Base-by-base conservation (phyloP, 2,329 filamentous ascomycete species). In the Fusarium armeniacum region DNA sequence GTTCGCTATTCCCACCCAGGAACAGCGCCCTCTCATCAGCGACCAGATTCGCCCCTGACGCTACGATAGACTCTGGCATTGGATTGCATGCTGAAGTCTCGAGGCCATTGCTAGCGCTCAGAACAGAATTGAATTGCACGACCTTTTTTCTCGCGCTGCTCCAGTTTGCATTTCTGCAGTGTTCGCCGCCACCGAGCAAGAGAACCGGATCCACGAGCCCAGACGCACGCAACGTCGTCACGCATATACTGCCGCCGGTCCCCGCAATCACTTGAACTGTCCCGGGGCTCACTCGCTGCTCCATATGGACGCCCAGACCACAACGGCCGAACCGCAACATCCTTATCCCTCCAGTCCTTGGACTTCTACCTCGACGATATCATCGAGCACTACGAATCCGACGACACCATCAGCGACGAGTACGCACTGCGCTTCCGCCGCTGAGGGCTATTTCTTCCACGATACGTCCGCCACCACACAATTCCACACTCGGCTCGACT, bases 401-500 rank as follows among this genome's bases (percentile, higher is more conserved):
- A 72, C 69, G 43, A 69, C 74, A 52, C 61, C 75, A 58, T 69
- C 75, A 50, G 70, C 71, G 63, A 71, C 75, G 67, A 73, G 62
- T 68, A 71, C 67, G 61, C 67, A 73, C 33, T 68, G 71, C 54
- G 69, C 76, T 65, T 70, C 71, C 65, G 71, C 74, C 61, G 58
- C 70, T 56, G 78, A 80, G 69, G 76, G 74, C 64, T 74, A 76
- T 57, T 75, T 79, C 70, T 64, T 72, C 46, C 69, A 73, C 61
- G 71, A 79, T 64, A 68, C 74, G 68, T 70, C 73, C 65, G 65
- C 73, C 60, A 58, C 73, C 60, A 58, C 77, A 44, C 78, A 78
- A 46, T 77, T 79, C 58, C 78, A 83, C 52, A 76, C 82, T 66
- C 82, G 83, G 65, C 73, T 88, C 73, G 85, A 89, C 68, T 81